Percentiles rank a stretch among this genome's conserved stretches.
These are phyloP conservation scores for Talaromyces sp. DNA, from an alignment of 2,329 filamentous ascomycete genomes.

Conservation along the genomic window DNA sequence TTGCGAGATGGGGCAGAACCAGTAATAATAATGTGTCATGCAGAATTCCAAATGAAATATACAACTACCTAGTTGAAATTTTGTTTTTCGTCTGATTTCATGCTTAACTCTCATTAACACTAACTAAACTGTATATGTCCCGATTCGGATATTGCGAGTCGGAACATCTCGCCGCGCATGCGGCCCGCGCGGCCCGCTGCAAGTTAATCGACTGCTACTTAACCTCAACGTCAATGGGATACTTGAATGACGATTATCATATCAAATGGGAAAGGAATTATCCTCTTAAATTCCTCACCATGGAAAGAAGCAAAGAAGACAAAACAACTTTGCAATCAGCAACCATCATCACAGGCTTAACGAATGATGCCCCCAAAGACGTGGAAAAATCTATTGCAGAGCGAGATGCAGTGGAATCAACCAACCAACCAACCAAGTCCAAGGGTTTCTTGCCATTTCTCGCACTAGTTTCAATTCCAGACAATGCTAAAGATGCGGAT, in stretches of 20 bases:
- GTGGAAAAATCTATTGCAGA: not conserved
- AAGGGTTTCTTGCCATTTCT: not conserved
- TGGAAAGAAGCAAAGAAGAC: not conserved
- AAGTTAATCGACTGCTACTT: not conserved
- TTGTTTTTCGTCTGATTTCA: not conserved
- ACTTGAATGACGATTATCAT: not conserved
- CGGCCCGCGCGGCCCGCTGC: not conserved
- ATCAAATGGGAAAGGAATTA: not conserved
- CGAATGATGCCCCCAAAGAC: not conserved
- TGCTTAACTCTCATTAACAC: not conserved
- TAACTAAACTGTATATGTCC: not conserved
- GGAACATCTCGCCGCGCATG: not conserved
- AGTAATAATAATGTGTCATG: not conserved
- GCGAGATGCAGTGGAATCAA: not conserved
- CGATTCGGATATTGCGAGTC: not conserved
- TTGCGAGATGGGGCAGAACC: not conserved
- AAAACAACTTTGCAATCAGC: not conserved
- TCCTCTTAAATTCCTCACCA: not conserved
- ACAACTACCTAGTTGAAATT: not conserved
- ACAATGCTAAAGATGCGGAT: slow-evolving; percentile 60
- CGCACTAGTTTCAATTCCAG: not conserved
- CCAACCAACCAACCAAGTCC: not conserved
- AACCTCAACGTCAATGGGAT: not conserved
- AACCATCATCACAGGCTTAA: not conserved
- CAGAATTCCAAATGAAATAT: not conserved